Evolutionary conservation across 768 basidiomycete genomes (phyloP).

Genomic region (Mycena maculata): DNA sequence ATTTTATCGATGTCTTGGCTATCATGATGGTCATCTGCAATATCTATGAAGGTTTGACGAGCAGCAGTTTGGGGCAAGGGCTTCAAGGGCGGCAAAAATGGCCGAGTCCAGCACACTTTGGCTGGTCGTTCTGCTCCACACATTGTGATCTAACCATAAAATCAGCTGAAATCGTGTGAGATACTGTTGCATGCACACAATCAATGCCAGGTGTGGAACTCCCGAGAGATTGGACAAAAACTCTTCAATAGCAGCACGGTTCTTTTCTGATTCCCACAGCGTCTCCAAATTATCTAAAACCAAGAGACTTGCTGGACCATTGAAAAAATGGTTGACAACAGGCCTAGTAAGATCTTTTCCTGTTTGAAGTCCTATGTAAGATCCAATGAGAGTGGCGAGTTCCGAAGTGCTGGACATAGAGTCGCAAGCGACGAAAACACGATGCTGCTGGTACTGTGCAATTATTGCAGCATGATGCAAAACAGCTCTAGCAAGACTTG

Average conservation of each 20-base stretch:
- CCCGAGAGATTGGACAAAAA: constrained; percentile 10
- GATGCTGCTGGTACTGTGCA: background rate
- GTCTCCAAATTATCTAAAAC: constrained; percentile 24
- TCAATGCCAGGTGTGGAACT: background rate
- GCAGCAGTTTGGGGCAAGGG: constrained; percentile 9
- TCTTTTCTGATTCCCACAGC: constrained; percentile 1
- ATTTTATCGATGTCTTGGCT: constrained; percentile 5
- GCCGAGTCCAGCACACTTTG: constrained; percentile 16
- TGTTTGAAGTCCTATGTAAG: background rate
- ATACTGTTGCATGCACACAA: background rate
- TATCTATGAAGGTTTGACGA: constrained; percentile 15
- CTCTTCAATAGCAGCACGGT: constrained; percentile 6
- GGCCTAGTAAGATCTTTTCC: background rate
- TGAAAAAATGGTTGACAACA: background rate
- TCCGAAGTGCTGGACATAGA: background rate
- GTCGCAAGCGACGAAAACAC: constrained; percentile 13
- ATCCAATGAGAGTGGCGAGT: background rate
- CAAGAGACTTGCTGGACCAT: background rate
- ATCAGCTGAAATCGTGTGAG: background rate
- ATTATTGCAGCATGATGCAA: constrained; percentile 8
- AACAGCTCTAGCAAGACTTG: constrained; percentile 6
- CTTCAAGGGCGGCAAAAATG: constrained; percentile 15
- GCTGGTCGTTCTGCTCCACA: constrained; percentile 18
- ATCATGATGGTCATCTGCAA: constrained; percentile 12
- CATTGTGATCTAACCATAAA: constrained; percentile 13